A percentile compares a stretch with the other conserved stretches of the same genome.
Conservation (phyloP, 352 stramenopile genomes). For the Stramenopiles sp. region DNA sequence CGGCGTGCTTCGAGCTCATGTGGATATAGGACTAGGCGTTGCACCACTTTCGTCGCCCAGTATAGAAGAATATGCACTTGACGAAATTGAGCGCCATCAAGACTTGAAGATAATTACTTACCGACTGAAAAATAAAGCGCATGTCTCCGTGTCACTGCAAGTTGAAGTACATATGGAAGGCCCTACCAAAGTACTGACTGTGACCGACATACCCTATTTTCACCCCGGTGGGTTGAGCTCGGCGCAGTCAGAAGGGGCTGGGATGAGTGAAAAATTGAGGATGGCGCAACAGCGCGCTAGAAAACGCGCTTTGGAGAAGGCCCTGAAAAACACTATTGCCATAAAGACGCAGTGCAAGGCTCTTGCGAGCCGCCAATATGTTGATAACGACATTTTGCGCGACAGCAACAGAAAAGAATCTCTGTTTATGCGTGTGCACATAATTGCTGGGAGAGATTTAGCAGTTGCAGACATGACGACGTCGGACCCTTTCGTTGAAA, state of each 20-base stretch:
- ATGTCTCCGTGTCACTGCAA: neutral
- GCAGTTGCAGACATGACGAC: neutral
- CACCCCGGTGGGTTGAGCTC: neutral
- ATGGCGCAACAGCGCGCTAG: neutral
- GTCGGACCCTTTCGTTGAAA: neutral
- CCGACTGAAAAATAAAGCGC: neutral
- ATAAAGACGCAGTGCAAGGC: neutral
- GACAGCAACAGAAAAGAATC: neutral
- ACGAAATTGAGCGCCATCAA: slow-evolving; percentile 4
- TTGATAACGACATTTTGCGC: neutral
- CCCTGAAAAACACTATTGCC: neutral
- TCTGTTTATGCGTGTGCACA: neutral
- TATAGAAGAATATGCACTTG: neutral
- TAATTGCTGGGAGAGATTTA: neutral
- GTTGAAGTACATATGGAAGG: neutral
- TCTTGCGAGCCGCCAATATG: neutral
- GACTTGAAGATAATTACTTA: neutral
- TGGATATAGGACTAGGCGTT: neutral
- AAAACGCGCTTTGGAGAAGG: neutral
- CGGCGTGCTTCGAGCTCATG: neutral
- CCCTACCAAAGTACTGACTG: neutral
- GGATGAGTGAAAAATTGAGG: neutral
- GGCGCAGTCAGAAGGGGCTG: neutral
- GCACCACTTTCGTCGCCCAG: neutral
- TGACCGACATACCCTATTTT: neutral